Evolutionary conservation across 2,329 filamentous ascomycete genomes (phyloP).

Genomic region (Tympanopsis confertula): DNA sequence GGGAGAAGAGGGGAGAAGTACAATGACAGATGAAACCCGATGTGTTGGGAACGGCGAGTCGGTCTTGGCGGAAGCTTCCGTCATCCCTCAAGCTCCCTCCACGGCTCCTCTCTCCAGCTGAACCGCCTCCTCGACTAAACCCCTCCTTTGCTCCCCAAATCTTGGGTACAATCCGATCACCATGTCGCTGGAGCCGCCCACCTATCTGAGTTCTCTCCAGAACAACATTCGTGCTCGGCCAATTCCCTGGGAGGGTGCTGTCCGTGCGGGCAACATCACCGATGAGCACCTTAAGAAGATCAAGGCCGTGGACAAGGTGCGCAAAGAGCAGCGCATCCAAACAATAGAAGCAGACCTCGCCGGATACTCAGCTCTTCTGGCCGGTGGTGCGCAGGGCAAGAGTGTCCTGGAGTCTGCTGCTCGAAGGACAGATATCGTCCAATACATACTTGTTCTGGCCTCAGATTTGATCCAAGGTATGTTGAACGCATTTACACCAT

Average conservation of each 20-base stretch:
- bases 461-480: slow-evolving; percentile 55
- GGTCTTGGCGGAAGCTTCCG: no score
- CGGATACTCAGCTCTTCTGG: slow-evolving; percentile 45
- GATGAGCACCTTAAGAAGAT: slow-evolving; percentile 61
- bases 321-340: slow-evolving; percentile 54
- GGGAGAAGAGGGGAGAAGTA: no score
- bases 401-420: slow-evolving; percentile 55
- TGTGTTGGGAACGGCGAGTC: no score
- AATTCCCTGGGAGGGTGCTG: slow-evolving; percentile 62
- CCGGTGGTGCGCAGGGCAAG: slow-evolving; percentile 41
- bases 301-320: slow-evolving; percentile 61
- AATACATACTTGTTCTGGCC: slow-evolving; percentile 57
- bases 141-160: no score
- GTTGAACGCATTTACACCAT: slow-evolving; percentile 2
- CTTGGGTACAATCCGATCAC: not conserved
- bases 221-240: slow-evolving; percentile 60
- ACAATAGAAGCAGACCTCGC: slow-evolving; percentile 47
- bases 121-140: no score
- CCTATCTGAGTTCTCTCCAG: slow-evolving; percentile 53
- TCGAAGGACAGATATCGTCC: slow-evolving; percentile 54
- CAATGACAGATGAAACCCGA: no score
- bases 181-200: slow-evolving; percentile 56
- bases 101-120: no score
- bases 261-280: slow-evolving; percentile 58
- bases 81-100: no score